Evolutionary conservation across 2,329 filamentous ascomycete species (phyloP).

Genomic region (Xylaria sp.): DNA sequence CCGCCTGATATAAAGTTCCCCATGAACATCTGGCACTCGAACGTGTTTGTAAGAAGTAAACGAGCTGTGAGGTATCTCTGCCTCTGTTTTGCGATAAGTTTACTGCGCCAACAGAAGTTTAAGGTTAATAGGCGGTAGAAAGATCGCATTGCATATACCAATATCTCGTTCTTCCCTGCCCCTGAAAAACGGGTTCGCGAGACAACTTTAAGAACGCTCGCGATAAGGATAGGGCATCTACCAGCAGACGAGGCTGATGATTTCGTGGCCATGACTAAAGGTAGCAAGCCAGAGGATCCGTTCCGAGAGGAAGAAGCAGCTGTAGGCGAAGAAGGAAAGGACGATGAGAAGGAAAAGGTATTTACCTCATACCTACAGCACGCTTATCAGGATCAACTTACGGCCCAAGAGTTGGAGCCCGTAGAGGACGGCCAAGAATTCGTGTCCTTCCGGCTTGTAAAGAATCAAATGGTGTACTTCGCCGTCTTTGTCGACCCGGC

Average conservation of each 20-base stretch:
- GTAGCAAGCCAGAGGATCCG: background rate
- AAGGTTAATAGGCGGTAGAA: constrained; percentile 1
- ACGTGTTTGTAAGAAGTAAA: too few species aligned
- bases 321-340: background rate
- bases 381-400: background rate
- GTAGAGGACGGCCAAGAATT: too few species aligned
- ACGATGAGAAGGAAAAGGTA: too few species aligned
- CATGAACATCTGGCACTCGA: too few species aligned
- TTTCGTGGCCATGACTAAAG: background rate
- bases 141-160: constrained; percentile 1
- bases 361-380: background rate
- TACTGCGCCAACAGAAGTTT: constrained; percentile 7
- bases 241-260: background rate
- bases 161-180: constrained; percentile 1
- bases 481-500: too few species aligned
- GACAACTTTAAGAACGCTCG: constrained; percentile 16
- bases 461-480: too few species aligned
- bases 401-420: too few species aligned
- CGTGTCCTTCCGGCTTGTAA: too few species aligned
- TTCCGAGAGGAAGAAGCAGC: background rate
- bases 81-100: constrained; percentile 1
- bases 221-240: constrained; percentile 15
- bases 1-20: too few species aligned
- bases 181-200: constrained; percentile 17
- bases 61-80: constrained; percentile 8